Evolutionary conservation across 768 basidiomycete genomes (phyloP), one percentile per base, ranked within the genome.

Genomic region (Mycena albidolilacea): DNA sequence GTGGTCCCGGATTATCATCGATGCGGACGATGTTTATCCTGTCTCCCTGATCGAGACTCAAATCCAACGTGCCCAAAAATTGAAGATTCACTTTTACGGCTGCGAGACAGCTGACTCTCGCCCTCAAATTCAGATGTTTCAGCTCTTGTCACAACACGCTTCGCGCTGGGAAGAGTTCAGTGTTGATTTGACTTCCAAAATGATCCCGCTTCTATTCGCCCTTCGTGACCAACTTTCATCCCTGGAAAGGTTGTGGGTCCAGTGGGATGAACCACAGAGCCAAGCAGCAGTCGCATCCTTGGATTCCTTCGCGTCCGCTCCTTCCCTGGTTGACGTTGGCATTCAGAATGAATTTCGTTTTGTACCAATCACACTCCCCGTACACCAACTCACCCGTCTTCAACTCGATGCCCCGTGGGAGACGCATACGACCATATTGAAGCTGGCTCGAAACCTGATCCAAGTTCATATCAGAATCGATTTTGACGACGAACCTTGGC

Each of bases 1-100:
- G 23, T 70, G 69, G 69, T 70, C 69, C 11, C 11, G 7, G 10
- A 2, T 70, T 37, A n/a, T 12, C 30, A 64, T 70, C 48, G 21
- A 17, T 23, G 62, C 30, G 30, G 30, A 62, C n/a, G 15, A n/a
- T 1, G 1, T 11, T 10, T 19, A 66, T 43, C 11, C 57, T 6
- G 5, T 48, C 9, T 23, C 66, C 35, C 23, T 67, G 46, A 30
- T 67, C 15, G 8, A 46, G 7, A 59, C 52, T 1, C 66, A 60
- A 2, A 15, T 59, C 10, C 21, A 19, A 11, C 66, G 66, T 43
- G 66, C 66, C 1, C 57, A 21, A n/a, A 48, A 5, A 7, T 30
- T 67, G 21, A 59, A 30, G 30, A 46, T 67, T 21, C 67, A 68
- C 39, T 68, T 68, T n/a, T 48, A 39, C 6, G 58, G 30, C n/a